Base-by-base conservation (phyloP, 2,329 filamentous ascomycete species). In the Sporothrix mexicana region DNA sequence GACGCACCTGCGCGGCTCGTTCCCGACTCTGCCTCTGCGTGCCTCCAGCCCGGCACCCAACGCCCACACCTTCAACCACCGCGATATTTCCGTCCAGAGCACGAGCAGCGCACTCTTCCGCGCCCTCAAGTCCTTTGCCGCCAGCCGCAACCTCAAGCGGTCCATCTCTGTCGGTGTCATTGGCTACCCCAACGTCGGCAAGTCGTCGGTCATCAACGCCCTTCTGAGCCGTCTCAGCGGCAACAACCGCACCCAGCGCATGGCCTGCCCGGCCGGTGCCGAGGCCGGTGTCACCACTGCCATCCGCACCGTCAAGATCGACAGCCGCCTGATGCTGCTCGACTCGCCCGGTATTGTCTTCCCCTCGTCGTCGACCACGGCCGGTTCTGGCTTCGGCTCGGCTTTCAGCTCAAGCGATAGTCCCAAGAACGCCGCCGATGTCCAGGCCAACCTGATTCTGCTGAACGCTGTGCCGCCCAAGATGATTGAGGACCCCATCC, bases 321-420 rank as follows among this genome's bases (percentile, higher is more conserved):
- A 98, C 84, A 96, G 91, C 86, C 97, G 96, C 83, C 88, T 98
- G 71, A 97, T 94, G 77, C 88, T 98, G 61, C 92, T 98, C 78
- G 95, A 98, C 84, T 97, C 95, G 0, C 95, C 95, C 51, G 95
- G 95, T 78, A 97, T 98, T 77, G 93, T 98, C 74, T 98, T 98
- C 86, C 94, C 95, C 9, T 93, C 91, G 36, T 85, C 90, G 55
- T 81, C 82, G 12, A 81, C 81, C 49, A 73, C 72, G 13, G 23
- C 71, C 0, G 47, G 47, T 17, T 68, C 66, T 10, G 30, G 45
- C n/a, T 68, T 68, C n/a, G 66, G 66, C 66, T 67, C 64, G 0
- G 78, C 80, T 30, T 79, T 81, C 36, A 73, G 77, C 53, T 77
- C 81, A 67, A 80, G 81, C 6, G 78, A 59, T 23, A 83, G 86